These are phyloP conservation scores for thale cress (Arabidopsis thaliana) DNA, from an alignment of 345 rosid genomes.

Conservation along the genomic window DNA sequence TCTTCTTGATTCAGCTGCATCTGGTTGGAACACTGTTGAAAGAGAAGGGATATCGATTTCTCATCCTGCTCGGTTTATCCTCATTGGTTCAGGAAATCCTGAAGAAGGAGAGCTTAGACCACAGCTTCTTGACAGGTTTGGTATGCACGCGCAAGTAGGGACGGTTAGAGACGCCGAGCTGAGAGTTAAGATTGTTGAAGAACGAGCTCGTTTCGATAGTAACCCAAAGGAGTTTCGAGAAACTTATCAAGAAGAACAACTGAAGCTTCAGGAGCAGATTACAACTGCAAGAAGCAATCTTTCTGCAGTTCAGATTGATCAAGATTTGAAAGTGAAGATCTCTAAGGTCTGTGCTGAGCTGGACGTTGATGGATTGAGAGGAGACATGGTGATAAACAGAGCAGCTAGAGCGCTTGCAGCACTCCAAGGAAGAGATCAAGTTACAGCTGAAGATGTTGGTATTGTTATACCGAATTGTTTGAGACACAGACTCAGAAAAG, in stretches of 20 bases:
- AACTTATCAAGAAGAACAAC: constrained; percentile 74
- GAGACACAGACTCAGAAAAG: constrained; percentile 93
- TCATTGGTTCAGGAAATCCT: constrained; percentile 94
- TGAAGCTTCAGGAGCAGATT: constrained; percentile 80
- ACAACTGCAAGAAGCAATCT: constrained; percentile 65
- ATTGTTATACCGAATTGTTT: constrained; percentile 91
- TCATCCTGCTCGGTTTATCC: constrained; percentile 90
- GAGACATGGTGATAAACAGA: constrained; percentile 89
- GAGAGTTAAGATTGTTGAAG: constrained; percentile 93
- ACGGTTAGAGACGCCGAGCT: constrained; percentile 91
- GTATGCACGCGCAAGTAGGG: constrained; percentile 96
- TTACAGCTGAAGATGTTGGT: constrained; percentile 83
- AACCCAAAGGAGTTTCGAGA: constrained; percentile 85
- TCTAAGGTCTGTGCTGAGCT: constrained; percentile 92
- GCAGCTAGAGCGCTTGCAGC: constrained; percentile 92
- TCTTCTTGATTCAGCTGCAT: constrained; percentile 92
- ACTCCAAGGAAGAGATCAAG: constrained; percentile 77
- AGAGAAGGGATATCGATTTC: constrained; percentile 96
- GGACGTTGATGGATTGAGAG: constrained; percentile 90
- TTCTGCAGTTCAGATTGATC: constrained; percentile 74
- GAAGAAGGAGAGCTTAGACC: constrained; percentile 96
- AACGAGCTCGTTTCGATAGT: constrained; percentile 80
- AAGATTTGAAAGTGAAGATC: constrained; percentile 82
- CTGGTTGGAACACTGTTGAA: constrained; percentile 96
- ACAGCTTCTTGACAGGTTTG: constrained; percentile 89